phyloP scores from a whole-genome alignment of 768 basidiomycete species.

The Suillus bovinus region DNA sequence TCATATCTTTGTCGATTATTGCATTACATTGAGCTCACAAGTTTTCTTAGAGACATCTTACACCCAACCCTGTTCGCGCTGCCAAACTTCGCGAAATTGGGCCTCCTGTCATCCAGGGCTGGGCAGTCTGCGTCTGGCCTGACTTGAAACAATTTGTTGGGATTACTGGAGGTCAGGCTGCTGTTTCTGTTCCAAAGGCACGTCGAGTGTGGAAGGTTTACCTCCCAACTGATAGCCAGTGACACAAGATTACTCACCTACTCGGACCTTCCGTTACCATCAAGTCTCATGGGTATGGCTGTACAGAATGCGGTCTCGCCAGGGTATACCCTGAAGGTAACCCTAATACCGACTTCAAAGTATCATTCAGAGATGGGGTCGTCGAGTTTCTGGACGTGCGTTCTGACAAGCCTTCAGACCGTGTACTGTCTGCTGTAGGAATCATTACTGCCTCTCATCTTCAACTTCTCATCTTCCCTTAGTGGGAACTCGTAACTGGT shows the following conservation, averaged over 20 bases:
- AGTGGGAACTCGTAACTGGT: background rate
- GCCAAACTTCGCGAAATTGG: constrained; percentile 13
- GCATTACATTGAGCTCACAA: background rate
- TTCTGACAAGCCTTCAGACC: background rate
- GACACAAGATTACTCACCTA: constrained; percentile 1
- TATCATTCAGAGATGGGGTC: constrained; percentile 8
- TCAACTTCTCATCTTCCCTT: background rate
- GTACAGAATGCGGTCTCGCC: constrained; percentile 6
- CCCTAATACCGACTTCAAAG: constrained; percentile 13
- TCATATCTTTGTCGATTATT: background rate
- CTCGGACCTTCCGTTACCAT: constrained; percentile 7
- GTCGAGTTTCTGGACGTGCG: constrained; percentile 12
- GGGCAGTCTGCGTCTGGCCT: constrained; percentile 9
- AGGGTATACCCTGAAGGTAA: constrained; percentile 6
- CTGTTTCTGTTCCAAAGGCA: constrained; percentile 8
- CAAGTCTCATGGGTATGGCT: constrained; percentile 1
- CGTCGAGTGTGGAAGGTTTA: background rate
- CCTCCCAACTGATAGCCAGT: background rate
- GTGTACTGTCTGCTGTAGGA: constrained; percentile 8
- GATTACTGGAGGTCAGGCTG: constrained; percentile 8
- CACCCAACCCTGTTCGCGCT: constrained; percentile 8
- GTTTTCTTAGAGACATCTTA: background rate
- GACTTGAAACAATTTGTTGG: background rate
- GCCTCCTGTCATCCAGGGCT: background rate
- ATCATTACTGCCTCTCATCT: background rate